Evolutionary conservation across 371 early-diverging fungal species (phyloP).

Genomic region (Modicella reniformis): DNA sequence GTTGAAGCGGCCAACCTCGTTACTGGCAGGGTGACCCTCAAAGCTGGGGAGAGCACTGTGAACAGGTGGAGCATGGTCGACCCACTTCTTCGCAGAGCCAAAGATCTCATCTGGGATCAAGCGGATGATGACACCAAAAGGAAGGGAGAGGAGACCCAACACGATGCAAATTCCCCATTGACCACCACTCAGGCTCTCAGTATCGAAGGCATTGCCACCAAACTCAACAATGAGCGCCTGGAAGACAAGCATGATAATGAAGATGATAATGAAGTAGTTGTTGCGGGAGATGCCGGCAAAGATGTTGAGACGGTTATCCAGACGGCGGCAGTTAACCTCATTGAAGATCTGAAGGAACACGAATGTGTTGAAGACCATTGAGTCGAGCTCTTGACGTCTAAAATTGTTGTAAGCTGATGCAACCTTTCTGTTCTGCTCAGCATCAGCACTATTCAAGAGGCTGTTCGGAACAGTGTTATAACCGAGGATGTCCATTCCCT

Average conservation of each 20-base stretch:
- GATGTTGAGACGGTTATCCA: slow-evolving; percentile 71
- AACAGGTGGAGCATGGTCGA: slow-evolving; percentile 17
- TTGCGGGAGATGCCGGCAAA: slow-evolving; percentile 67
- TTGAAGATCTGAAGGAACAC: slow-evolving; percentile 83
- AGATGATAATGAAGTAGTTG: slow-evolving; percentile 67
- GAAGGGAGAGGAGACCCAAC: slow-evolving; percentile 74
- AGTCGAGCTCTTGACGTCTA: slow-evolving; percentile 53
- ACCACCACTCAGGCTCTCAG: slow-evolving; percentile 56
- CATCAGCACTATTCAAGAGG: not conserved
- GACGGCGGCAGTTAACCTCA: slow-evolving; percentile 75
- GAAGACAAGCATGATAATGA: slow-evolving; percentile 62
- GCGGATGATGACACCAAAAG: slow-evolving; percentile 76
- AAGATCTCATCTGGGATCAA: slow-evolving; percentile 65
- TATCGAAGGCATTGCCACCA: slow-evolving; percentile 72
- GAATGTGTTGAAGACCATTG: slow-evolving; percentile 81
- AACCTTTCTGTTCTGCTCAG: not conserved
- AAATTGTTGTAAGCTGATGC: not conserved
- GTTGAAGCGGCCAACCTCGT: slow-evolving; percentile 28
- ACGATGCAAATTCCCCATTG: slow-evolving; percentile 78
- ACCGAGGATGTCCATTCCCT: slow-evolving; percentile 56
- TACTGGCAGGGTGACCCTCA: slow-evolving; percentile 26
- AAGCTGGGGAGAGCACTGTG: slow-evolving; percentile 33
- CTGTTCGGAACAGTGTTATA: slow-evolving; percentile 10
- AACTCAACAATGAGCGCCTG: slow-evolving; percentile 72
- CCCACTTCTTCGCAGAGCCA: slow-evolving; percentile 34